Conservation (phyloP, 1,284 basidiomycete species). For the Boletus hoseneyae region DNA sequence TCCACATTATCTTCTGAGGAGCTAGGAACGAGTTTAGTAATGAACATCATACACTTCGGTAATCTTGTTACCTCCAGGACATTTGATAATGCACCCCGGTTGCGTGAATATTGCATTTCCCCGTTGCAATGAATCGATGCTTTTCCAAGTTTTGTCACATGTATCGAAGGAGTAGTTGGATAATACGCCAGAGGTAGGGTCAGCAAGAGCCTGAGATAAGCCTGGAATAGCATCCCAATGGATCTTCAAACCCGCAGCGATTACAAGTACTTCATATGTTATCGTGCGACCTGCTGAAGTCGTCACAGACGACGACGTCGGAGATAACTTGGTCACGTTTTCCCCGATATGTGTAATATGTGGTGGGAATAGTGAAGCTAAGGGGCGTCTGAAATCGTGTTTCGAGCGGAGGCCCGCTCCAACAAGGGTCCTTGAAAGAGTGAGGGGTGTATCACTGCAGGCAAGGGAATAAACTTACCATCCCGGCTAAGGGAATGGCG, state of each 20-base stretch:
- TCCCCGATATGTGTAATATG: slow-evolving; percentile 76
- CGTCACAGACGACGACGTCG: slow-evolving; percentile 71
- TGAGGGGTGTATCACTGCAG: not conserved
- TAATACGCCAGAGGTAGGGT: slow-evolving; percentile 80
- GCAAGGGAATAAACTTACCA: slow-evolving; percentile 47
- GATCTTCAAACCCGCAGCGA: slow-evolving; percentile 86
- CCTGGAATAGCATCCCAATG: slow-evolving; percentile 83
- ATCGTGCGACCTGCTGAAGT: slow-evolving; percentile 70
- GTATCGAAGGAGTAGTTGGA: slow-evolving; percentile 92
- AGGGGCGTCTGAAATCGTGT: slow-evolving; percentile 61
- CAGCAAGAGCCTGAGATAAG: slow-evolving; percentile 72
- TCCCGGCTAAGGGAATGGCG: slow-evolving; percentile 56
- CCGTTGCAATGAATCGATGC: slow-evolving; percentile 71
- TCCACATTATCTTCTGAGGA: slow-evolving; percentile 94
- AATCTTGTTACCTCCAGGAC: slow-evolving; percentile 72
- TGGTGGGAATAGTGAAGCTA: slow-evolving; percentile 68
- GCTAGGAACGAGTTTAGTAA: slow-evolving; percentile 42
- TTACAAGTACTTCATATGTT: slow-evolving; percentile 84
- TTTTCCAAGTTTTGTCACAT: slow-evolving; percentile 83
- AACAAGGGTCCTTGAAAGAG: slow-evolving; percentile 77
- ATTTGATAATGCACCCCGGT: slow-evolving; percentile 93
- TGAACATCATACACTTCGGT: not conserved
- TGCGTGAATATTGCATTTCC: slow-evolving; percentile 96
- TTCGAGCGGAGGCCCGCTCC: slow-evolving; percentile 82
- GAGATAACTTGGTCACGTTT: slow-evolving; percentile 75